phyloP scores from a whole-genome alignment of 2,329 filamentous ascomycete species.

The Aurifilum marmelostoma region DNA sequence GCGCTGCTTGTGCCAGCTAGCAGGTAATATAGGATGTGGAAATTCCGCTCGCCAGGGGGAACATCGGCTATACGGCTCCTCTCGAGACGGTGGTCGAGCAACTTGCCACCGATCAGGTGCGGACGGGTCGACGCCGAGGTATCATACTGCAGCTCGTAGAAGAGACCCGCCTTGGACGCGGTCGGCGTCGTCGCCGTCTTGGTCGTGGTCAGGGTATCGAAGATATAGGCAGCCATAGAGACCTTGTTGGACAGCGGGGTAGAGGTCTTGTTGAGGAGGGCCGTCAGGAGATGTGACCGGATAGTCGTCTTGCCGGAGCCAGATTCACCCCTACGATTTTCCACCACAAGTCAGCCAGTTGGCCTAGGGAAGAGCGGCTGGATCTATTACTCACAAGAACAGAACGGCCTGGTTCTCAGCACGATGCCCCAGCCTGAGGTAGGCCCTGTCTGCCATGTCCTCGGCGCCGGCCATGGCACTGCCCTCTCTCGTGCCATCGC shows the following conservation, averaged over 20 bases:
- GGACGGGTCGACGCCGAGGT: constrained; percentile 83
- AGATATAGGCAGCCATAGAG: constrained; percentile 91
- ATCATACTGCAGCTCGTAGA: constrained; percentile 96
- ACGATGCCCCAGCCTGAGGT: constrained; percentile 80
- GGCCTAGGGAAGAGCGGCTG: neutral
- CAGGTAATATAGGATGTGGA: constrained; percentile 94
- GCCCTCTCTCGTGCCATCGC: constrained; percentile 88
- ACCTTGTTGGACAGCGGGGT: constrained; percentile 93
- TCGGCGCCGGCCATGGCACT: constrained; percentile 92
- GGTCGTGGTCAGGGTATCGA: constrained; percentile 94
- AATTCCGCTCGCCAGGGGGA: constrained; percentile 94
- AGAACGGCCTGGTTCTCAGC: constrained; percentile 92
- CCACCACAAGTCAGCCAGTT: constrained; percentile 27
- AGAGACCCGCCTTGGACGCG: constrained; percentile 92
- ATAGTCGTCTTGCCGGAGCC: constrained; percentile 96
- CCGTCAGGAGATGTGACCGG: constrained; percentile 83
- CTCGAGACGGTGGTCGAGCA: constrained; percentile 91
- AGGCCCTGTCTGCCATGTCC: constrained; percentile 86
- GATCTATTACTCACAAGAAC: constrained; percentile 74
- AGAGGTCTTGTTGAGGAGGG: constrained; percentile 85
- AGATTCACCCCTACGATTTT: constrained; percentile 76
- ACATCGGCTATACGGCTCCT: constrained; percentile 88
- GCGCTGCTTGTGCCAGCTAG: constrained; percentile 87
- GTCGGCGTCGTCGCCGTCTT: constrained; percentile 95
- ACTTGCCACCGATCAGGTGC: constrained; percentile 88